phyloP scores from a whole-genome alignment of 1,139 yeast genomes.

The Scheffersomyces parashehatae region DNA sequence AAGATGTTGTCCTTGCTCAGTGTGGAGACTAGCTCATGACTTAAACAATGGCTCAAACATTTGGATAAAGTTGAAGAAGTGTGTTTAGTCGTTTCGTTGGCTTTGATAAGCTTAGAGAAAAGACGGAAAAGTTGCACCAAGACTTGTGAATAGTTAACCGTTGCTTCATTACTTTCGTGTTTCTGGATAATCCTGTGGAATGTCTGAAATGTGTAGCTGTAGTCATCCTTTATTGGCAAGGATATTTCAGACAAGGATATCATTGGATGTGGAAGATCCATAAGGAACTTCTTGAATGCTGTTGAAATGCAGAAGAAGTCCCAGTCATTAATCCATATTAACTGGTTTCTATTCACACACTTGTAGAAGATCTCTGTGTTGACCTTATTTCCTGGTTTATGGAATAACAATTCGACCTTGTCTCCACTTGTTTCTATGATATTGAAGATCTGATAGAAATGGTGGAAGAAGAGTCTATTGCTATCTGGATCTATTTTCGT shows the following conservation, averaged over 20 bases:
- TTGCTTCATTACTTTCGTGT: conserved; percentile 6
- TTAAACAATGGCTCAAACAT: conserved; percentile 50
- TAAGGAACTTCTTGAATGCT: conserved; percentile 49
- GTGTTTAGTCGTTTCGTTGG: conserved; percentile 42
- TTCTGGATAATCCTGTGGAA: conserved; percentile 31
- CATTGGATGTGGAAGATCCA: conserved; percentile 45
- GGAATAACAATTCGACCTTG: conserved; percentile 50
- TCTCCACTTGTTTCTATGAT: conserved; percentile 47
- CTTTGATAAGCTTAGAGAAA: conserved; percentile 33
- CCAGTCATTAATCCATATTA: conserved; percentile 62
- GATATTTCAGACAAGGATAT: conserved; percentile 43
- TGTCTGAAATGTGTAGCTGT: conserved; percentile 35
- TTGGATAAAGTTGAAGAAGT: conserved; percentile 46
- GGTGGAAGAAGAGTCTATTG: conserved; percentile 39
- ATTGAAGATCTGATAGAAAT: conserved; percentile 51
- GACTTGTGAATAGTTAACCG: conserved; percentile 21
- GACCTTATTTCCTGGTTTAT: conserved; percentile 58
- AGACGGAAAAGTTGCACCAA: conserved; percentile 44
- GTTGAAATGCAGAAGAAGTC: conserved; percentile 60
- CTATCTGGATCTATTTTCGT: conserved; percentile 20
- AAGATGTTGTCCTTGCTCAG: conserved; percentile 46
- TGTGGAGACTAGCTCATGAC: conserved; percentile 50
- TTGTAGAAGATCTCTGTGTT: conserved; percentile 51
- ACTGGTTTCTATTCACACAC: conserved; percentile 56
- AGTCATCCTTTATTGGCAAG: conserved; percentile 50